These are phyloP conservation scores for Solanum pinnatisectum DNA, from an alignment of 257 asterid species.

Conservation along the genomic window DNA sequence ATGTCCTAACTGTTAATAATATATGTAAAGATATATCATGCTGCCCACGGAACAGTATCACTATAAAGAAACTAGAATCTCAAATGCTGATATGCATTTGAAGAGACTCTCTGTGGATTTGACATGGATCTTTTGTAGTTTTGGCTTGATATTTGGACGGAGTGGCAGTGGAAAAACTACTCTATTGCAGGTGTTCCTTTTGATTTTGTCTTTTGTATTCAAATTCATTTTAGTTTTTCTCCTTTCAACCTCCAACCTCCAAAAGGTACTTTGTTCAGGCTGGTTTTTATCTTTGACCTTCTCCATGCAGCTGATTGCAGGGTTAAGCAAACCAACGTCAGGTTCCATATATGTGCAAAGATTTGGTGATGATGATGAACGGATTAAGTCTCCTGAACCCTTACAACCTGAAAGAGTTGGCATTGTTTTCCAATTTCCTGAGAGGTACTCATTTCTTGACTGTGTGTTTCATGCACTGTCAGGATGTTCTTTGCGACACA, in stretches of 20 bases:
- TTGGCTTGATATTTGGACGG: constrained; percentile 83
- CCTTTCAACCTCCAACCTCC: background rate
- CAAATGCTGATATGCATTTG: background rate
- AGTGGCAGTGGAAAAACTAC: constrained; percentile 98
- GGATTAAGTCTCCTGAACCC: constrained; percentile 37
- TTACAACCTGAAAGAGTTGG: constrained; percentile 74
- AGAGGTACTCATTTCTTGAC: constrained; percentile 42
- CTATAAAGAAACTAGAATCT: background rate
- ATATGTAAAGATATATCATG: background rate
- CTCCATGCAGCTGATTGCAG: constrained; percentile 71
- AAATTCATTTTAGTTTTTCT: background rate
- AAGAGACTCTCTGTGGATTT: background rate
- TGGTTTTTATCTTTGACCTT: constrained; percentile 12
- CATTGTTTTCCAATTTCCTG: constrained; percentile 95
- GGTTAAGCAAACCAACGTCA: constrained; percentile 78
- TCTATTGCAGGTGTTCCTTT: constrained; percentile 66
- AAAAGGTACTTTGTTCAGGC: background rate
- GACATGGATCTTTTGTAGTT: constrained; percentile 24
- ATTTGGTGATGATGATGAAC: constrained; percentile 53
- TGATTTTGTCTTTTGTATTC: background rate
- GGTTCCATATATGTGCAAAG: constrained; percentile 64
- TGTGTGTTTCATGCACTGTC: background rate
- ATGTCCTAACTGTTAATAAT: background rate
- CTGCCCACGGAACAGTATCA: background rate
- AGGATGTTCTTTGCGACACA: background rate